Evolutionary conservation across 371 early-diverging fungal species (phyloP).

Genomic region (Apophysomyces sp.): DNA sequence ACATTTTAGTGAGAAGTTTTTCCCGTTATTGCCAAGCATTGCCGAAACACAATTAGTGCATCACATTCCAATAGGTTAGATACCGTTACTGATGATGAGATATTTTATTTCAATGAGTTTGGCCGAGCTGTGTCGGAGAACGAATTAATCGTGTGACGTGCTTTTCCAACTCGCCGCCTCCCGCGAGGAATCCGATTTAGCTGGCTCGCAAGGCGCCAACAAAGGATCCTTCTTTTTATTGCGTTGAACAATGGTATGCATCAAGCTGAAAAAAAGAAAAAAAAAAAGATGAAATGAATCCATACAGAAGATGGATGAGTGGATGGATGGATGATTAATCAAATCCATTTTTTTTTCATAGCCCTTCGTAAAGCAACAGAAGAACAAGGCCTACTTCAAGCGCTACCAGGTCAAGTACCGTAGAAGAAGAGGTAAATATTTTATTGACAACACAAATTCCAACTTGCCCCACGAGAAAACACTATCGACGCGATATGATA

Average conservation of each 20-base stretch:
- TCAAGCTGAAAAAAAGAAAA: not conserved
- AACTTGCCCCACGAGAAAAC: not conserved
- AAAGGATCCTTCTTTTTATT: not conserved
- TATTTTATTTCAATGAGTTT: too few relatives aligned
- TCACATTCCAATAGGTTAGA: too few relatives aligned
- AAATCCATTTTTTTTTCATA: constrained; percentile 6
- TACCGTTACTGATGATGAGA: too few relatives aligned
- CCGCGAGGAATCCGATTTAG: not conserved
- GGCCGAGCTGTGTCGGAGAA: too few relatives aligned
- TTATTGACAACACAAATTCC: not conserved
- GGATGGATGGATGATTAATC: constrained; percentile 11
- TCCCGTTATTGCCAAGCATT: too few relatives aligned
- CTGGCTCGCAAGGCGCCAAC: not conserved
- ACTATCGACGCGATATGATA: not conserved
- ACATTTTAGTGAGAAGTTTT: too few relatives aligned
- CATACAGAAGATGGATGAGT: constrained; percentile 1
- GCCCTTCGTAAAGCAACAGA: constrained; percentile 45
- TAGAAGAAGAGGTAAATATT: constrained; percentile 86
- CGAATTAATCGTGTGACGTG: too few relatives aligned
- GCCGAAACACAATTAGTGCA: too few relatives aligned
- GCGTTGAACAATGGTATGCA: not conserved
- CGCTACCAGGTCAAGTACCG: constrained; percentile 99
- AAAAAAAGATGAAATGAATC: not conserved
- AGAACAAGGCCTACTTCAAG: constrained; percentile 91
- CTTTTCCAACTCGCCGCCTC: too few relatives aligned